Percentiles rank a stretch among this genome's conserved stretches.
Evolutionary conservation across 2,329 filamentous ascomycete species (phyloP).

Genomic region (Penicillium sp.): DNA sequence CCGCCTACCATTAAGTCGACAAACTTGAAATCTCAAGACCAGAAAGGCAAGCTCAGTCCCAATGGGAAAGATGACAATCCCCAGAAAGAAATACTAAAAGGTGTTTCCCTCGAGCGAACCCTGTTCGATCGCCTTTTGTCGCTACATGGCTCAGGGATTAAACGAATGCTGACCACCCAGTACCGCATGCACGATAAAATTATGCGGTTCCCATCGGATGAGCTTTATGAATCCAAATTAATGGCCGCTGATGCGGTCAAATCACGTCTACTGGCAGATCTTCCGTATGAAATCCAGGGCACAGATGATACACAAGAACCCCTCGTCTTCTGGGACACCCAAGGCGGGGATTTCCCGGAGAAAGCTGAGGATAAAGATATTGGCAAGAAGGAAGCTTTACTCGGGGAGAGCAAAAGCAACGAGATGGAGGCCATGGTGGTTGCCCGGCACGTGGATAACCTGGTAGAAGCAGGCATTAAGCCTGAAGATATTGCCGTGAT

Average conservation of each 20-base stretch:
- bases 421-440: conserved; percentile 86
- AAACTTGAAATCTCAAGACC: conserved; percentile 46
- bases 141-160: conserved; percentile 81
- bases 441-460: conserved; percentile 71
- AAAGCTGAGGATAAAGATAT: conserved; percentile 73
- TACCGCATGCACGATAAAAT: conserved; percentile 98
- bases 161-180: conserved; percentile 93
- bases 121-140: conserved; percentile 86
- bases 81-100: conserved; percentile 47
- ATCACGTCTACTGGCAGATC: conserved; percentile 71
- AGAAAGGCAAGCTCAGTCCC: conserved; percentile 47
- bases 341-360: conserved; percentile 90
- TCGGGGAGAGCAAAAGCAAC: conserved; percentile 86
- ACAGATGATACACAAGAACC: conserved; percentile 88
- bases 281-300: conserved; percentile 76
- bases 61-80: conserved; percentile 34
- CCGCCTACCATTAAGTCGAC: conserved; percentile 91
- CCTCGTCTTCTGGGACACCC: conserved; percentile 92
- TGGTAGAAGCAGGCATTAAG: conserved; percentile 79
- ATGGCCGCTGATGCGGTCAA: conserved; percentile 81
- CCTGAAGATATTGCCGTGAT: conserved; percentile 88
- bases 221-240: conserved; percentile 82
- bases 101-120: conserved; percentile 78
- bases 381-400: conserved; percentile 54
- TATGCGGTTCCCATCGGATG: conserved; percentile 89